phyloP scores from a whole-genome alignment of 1,139 yeast species.

The Diutina neorugosa region DNA sequence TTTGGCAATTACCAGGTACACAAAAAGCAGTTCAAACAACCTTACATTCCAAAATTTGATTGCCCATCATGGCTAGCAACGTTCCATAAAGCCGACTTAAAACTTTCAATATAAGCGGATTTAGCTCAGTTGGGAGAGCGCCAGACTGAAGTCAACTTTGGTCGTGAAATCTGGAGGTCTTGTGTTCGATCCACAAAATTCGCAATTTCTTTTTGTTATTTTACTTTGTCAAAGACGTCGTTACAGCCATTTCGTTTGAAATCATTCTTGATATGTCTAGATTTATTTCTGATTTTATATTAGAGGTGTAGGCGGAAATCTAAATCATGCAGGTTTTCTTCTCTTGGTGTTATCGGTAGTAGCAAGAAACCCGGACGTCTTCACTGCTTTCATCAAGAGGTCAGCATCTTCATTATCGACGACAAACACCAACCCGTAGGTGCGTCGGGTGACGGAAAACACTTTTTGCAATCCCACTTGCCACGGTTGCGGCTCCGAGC shows the following conservation, averaged over 20 bases:
- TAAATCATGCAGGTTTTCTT: not conserved
- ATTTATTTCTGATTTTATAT: not conserved
- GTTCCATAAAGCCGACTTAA: not conserved
- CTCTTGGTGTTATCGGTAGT: not conserved
- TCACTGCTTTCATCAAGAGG: slow-evolving; percentile 9
- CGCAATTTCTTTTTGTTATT: not conserved
- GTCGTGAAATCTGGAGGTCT: slow-evolving; percentile 3
- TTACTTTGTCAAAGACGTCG: too few species aligned
- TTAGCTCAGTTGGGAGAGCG: slow-evolving; percentile 4
- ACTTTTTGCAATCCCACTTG: slow-evolving; percentile 12
- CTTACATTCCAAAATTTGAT: too few species aligned
- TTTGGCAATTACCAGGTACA: too few species aligned
- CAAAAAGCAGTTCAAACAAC: too few species aligned
- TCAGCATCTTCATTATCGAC: slow-evolving; percentile 12
- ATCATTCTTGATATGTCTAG: too few species aligned
- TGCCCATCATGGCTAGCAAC: too few species aligned
- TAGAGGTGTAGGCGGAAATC: not conserved
- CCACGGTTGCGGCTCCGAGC: slow-evolving; percentile 14
- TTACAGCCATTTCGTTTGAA: not conserved
- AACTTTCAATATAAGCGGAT: not conserved
- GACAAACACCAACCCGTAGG: slow-evolving; percentile 27
- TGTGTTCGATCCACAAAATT: slow-evolving; percentile 3
- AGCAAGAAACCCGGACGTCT: slow-evolving; percentile 3
- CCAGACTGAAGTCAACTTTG: slow-evolving; percentile 2
- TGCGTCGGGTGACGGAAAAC: slow-evolving; percentile 33